Evolutionary conservation across 2,329 filamentous ascomycete genomes (phyloP).

Genomic region (Harringtonia aguacate): DNA sequence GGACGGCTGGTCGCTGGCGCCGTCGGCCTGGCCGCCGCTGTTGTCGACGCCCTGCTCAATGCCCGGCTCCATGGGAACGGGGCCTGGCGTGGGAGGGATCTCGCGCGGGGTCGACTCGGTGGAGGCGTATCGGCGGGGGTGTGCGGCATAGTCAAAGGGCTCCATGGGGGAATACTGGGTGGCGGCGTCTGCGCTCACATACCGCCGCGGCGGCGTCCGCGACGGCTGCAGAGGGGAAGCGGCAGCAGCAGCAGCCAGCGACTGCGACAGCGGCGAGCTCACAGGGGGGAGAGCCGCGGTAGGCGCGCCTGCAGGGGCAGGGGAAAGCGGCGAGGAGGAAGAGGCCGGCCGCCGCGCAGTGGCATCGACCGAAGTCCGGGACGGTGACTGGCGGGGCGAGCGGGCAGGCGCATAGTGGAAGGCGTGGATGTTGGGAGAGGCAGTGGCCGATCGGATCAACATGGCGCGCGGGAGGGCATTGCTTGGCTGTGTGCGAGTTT

Average conservation of each 20-base stretch:
- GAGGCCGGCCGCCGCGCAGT: slow-evolving; percentile 8
- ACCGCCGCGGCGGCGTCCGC: slow-evolving; percentile 3
- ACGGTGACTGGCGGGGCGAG: slow-evolving; percentile 29
- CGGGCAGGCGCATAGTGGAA: slow-evolving; percentile 37
- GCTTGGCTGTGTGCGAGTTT: background rate
- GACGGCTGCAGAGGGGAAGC: background rate
- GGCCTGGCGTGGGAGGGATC: slow-evolving; percentile 17
- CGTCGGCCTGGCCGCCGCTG: slow-evolving; percentile 1
- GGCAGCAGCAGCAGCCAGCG: background rate
- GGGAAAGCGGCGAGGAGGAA: background rate
- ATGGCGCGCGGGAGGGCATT: slow-evolving; percentile 23
- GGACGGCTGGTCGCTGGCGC: background rate
- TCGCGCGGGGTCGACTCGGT: slow-evolving; percentile 10
- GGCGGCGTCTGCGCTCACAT: slow-evolving; percentile 27
- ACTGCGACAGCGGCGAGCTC: slow-evolving; percentile 3
- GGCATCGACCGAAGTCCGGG: slow-evolving; percentile 21
- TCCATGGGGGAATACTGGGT: slow-evolving; percentile 40
- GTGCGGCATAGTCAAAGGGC: slow-evolving; percentile 26
- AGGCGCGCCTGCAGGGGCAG: background rate
- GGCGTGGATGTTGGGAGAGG: slow-evolving; percentile 34
- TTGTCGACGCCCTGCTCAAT: slow-evolving; percentile 14
- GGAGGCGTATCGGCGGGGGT: slow-evolving; percentile 3
- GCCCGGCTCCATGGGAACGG: slow-evolving; percentile 16
- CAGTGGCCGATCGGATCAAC: slow-evolving; percentile 49
- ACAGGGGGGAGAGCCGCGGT: background rate